Evolutionary conservation across 345 rosid species (phyloP), one percentile per base, ranked within the genome.

Genomic region (Populus pruinosa): DNA sequence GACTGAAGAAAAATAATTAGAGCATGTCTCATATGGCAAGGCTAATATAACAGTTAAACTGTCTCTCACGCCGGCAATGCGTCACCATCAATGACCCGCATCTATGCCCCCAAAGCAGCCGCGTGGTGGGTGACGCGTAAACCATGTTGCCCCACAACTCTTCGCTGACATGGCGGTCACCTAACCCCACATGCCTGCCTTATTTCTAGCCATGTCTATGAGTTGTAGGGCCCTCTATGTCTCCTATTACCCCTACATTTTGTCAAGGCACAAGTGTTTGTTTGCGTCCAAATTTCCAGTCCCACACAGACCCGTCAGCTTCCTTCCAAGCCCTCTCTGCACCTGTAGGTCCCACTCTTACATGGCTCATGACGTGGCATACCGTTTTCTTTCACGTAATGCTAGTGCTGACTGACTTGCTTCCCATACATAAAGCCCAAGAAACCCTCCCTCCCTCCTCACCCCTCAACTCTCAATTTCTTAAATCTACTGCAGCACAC

Each of bases 101-200:
- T 25, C 27, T 8, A 41, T 16, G 75, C 86, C 86, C 72, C 65
- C 79, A 74, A 85, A 78, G 61, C 82, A 83, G 82, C 84, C 86
- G 83, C 77, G 82, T 87, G 86, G 86, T 84, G 80, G 61, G 69
- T 74, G 71, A 76, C 76, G 79, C 77, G 80, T 70, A 72, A 21
- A 27, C 29, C 70, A 5, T 39, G 41, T 39, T 21, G 64, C 18
- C 67, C 62, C 59, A 29, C 14, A 14, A 39, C 74, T 23, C 84
- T 81, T 67, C 64, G 84, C 78, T 87, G 88, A 88, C 87, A 83
- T 87, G 93, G 92, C 90, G 76, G 80, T 82, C 88, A 79, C 88
- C 89, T 72, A 88, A 85, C 95, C 91, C 91, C 93, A 91, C 93
- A 89, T 90, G 93, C 82, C 83, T 18, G 79, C 91, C 93, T 76